Conservation (phyloP, 257 asterid genomes). For the Solanum virginianum region DNA sequence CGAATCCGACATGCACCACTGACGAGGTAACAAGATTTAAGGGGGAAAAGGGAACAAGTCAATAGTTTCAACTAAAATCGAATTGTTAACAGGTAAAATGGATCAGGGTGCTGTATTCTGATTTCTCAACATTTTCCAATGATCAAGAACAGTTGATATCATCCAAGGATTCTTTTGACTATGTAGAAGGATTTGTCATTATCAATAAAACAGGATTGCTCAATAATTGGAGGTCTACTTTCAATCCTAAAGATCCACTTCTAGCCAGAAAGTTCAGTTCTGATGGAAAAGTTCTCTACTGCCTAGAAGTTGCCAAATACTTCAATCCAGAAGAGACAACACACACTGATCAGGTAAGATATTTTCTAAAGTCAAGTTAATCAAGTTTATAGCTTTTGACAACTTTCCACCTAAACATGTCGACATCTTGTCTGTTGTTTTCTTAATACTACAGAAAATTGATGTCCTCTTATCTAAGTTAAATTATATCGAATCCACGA, state of each 20-base stretch:
- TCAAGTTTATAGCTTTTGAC: neutral
- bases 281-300: constrained; percentile 64
- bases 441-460: constrained; percentile 40
- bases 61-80: neutral
- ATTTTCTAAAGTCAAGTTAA: neutral
- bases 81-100: constrained; percentile 69
- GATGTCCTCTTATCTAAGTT: constrained; percentile 42
- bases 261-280: constrained; percentile 59
- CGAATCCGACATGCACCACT: no score
- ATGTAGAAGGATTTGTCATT: constrained; percentile 71
- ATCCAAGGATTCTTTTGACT: constrained; percentile 46
- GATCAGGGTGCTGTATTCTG: constrained; percentile 75
- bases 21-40: neutral
- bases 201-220: constrained; percentile 68
- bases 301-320: constrained; percentile 82
- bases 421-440: neutral
- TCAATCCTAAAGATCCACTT: constrained; percentile 68
- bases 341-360: constrained; percentile 33
- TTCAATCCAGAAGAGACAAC: constrained; percentile 41
- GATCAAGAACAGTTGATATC: constrained; percentile 82
- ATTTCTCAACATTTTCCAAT: constrained; percentile 43
- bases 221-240: constrained; percentile 82
- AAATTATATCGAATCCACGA: constrained; percentile 54
- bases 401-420: neutral
- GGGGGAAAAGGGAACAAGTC: neutral